Conservation (phyloP, 1,284 basidiomycete genomes). For the Cystobasidiaceae sp. region DNA sequence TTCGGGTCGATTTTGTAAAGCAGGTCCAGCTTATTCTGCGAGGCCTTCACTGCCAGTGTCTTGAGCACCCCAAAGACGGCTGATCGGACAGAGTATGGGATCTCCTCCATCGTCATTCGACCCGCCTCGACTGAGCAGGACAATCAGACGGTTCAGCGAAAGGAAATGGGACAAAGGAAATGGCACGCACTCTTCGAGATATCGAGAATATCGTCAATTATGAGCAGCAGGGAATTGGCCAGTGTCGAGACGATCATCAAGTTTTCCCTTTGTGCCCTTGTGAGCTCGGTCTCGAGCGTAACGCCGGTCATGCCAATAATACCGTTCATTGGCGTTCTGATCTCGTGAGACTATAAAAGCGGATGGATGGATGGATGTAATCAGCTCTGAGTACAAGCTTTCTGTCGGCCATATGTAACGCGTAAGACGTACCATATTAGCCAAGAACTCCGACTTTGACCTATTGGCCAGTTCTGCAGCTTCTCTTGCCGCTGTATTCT, state of each 20-base stretch:
- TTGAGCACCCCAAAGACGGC: constrained; percentile 98
- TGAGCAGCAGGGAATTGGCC: constrained; percentile 85
- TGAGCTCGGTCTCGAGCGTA: constrained; percentile 87
- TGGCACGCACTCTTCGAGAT: constrained; percentile 83
- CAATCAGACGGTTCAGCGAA: too few species aligned
- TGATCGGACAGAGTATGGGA: constrained; percentile 93
- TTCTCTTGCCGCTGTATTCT: constrained; percentile 96
- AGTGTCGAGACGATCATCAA: constrained; percentile 91
- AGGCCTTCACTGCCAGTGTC: constrained; percentile 94
- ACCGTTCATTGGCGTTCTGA: constrained; percentile 95
- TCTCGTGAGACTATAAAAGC: constrained; percentile 53
- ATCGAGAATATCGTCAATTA: constrained; percentile 97
- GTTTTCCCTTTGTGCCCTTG: constrained; percentile 85
- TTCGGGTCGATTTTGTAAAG: constrained; percentile 95
- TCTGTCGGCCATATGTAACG: not conserved
- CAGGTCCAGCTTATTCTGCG: constrained; percentile 93
- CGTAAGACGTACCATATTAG: constrained; percentile 65
- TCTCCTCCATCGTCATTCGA: constrained; percentile 98
- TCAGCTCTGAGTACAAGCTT: too few species aligned
- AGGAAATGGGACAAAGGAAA: too few species aligned
- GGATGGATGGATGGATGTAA: too few species aligned
- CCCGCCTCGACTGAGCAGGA: constrained; percentile 77
- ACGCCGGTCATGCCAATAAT: constrained; percentile 99
- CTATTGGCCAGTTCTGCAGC: constrained; percentile 89
- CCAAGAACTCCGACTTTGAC: constrained; percentile 95